phyloP scores from a whole-genome alignment of 2,329 filamentous ascomycete genomes.

The Gyromitra esculenta region DNA sequence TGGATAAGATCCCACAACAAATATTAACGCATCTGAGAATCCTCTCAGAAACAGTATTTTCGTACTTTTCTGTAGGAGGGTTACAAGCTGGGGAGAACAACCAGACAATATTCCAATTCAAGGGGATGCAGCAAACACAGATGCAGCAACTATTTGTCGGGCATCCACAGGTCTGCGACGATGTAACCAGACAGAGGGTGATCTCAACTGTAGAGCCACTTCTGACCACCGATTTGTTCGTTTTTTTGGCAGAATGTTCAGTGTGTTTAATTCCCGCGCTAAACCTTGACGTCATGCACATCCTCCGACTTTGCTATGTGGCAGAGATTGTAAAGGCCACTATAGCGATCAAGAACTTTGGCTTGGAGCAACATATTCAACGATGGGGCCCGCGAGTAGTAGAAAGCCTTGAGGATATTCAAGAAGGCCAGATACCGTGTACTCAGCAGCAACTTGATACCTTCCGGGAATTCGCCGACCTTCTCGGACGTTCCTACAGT shows the following conservation, averaged over 20 bases:
- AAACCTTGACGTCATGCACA: slow-evolving; percentile 77
- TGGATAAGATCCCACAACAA: slow-evolving; percentile 86
- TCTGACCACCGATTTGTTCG: slow-evolving; percentile 75
- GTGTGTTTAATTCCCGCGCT: slow-evolving; percentile 75
- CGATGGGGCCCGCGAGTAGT: slow-evolving; percentile 59
- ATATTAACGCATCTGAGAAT: slow-evolving; percentile 86
- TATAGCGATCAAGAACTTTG: slow-evolving; percentile 63
- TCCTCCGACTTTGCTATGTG: slow-evolving; percentile 86
- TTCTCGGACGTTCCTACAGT: slow-evolving; percentile 18
- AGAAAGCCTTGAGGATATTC: slow-evolving; percentile 57
- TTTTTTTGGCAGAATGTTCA: slow-evolving; percentile 82
- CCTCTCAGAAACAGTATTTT: slow-evolving; percentile 84
- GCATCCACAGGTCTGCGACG: slow-evolving; percentile 61
- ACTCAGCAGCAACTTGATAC: slow-evolving; percentile 52
- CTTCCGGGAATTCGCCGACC: slow-evolving; percentile 40
- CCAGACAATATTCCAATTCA: slow-evolving; percentile 73
- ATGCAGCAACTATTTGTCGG: slow-evolving; percentile 78
- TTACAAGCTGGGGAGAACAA: slow-evolving; percentile 71
- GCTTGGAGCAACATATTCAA: slow-evolving; percentile 60
- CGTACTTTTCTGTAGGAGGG: slow-evolving; percentile 81
- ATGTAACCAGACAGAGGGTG: slow-evolving; percentile 57
- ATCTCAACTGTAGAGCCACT: slow-evolving; percentile 65
- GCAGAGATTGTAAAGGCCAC: slow-evolving; percentile 89
- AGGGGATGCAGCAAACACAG: slow-evolving; percentile 74
- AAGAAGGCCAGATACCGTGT: slow-evolving; percentile 37